Conservation (phyloP, 169 alveolate genomes). For the Babesia bigemina region DNA sequence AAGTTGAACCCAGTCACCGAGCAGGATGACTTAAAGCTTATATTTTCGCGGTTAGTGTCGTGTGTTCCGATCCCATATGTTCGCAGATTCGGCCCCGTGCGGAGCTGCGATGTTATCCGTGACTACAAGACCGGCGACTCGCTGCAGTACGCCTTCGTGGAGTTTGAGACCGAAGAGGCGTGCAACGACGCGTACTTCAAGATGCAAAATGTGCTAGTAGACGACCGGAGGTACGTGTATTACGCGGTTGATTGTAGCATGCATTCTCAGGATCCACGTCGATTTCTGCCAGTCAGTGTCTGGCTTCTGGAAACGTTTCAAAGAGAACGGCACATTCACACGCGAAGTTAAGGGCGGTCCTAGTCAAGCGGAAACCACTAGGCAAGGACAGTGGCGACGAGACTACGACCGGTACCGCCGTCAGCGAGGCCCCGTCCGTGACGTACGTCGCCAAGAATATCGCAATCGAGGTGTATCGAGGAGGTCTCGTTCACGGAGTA, state of each 20-base stretch:
- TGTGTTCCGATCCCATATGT: background rate
- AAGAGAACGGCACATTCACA: constrained; percentile 39
- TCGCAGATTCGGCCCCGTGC: constrained; percentile 93
- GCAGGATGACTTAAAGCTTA: constrained; percentile 94
- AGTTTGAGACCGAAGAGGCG: constrained; percentile 92
- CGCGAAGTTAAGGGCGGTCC: background rate
- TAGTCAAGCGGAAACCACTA: background rate
- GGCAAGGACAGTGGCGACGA: background rate
- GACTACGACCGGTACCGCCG: background rate
- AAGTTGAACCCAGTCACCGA: constrained; percentile 96
- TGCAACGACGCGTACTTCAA: constrained; percentile 95
- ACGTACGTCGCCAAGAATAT: too few relatives aligned
- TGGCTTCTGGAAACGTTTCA: constrained; percentile 72
- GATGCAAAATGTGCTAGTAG: constrained; percentile 96
- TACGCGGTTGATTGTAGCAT: background rate
- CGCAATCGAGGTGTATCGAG: too few relatives aligned
- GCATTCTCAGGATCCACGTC: constrained; percentile 78
- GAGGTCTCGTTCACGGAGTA: too few relatives aligned
- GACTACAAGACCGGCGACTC: constrained; percentile 98
- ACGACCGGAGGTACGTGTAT: constrained; percentile 85
- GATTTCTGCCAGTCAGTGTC: constrained; percentile 88
- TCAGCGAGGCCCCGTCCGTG: background rate
- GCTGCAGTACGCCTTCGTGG: constrained; percentile 97
- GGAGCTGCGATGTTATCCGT: constrained; percentile 92
- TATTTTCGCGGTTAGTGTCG: constrained; percentile 79